Percentiles rank a stretch among this genome's conserved stretches.
These are phyloP conservation scores for Sporobolus alterniflorus DNA, from an alignment of 202 grass and related monocot species.

Conservation along the genomic window DNA sequence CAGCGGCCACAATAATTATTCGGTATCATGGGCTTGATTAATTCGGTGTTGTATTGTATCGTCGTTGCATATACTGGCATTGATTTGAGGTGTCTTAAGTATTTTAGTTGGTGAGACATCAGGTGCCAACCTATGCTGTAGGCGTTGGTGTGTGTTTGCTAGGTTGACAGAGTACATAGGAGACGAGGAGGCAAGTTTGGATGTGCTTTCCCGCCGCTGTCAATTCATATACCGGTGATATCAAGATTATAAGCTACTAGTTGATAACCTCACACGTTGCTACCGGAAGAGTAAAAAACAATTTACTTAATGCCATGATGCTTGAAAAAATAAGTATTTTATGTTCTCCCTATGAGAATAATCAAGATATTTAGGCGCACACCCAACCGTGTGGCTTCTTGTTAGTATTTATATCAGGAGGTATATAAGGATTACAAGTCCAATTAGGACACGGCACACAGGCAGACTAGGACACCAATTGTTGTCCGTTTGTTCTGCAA, in stretches of 20 bases:
- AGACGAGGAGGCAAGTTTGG: slow-evolving; percentile 43
- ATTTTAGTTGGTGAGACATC: slow-evolving; percentile 33
- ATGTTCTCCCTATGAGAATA: too few species aligned
- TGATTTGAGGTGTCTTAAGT: neutral
- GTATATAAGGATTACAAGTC: too few species aligned
- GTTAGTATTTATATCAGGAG: too few species aligned
- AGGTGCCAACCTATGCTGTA: slow-evolving; percentile 24
- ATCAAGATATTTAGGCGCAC: too few species aligned
- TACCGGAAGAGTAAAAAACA: too few species aligned
- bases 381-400: too few species aligned
- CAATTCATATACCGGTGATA: slow-evolving; percentile 35
- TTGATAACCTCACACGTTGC: too few species aligned
- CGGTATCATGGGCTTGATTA: slow-evolving; percentile 21
- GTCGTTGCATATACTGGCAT: neutral
- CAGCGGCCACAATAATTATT: neutral
- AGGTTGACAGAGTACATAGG: slow-evolving; percentile 1
- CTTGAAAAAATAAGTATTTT: too few species aligned
- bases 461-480: too few species aligned
- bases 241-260: slow-evolving; percentile 37
- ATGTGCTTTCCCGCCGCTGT: slow-evolving; percentile 43
- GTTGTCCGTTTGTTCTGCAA: too few species aligned
- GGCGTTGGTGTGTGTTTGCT: slow-evolving; percentile 7
- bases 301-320: too few species aligned
- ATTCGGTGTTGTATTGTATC: slow-evolving; percentile 24
- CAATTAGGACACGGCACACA: too few species aligned